Conservation (phyloP, 225 moss, liverwort and hornwort genomes). For the Straminergon stramineum region DNA sequence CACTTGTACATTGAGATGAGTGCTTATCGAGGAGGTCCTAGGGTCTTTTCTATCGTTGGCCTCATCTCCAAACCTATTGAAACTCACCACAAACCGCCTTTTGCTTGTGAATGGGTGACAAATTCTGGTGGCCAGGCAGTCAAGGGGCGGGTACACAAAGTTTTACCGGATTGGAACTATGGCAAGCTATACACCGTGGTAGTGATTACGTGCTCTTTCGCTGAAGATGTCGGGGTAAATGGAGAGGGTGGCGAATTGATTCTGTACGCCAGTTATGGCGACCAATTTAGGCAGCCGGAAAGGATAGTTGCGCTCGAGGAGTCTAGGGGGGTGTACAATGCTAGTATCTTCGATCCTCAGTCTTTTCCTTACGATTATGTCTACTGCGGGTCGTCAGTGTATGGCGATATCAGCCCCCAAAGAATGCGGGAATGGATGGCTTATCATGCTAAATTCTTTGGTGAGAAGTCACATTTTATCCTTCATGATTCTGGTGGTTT, state of each 20-base stretch:
- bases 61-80: conserved; percentile 18
- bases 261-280: conserved; percentile 26
- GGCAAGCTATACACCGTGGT: conserved; percentile 40
- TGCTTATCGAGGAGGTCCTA: conserved; percentile 32
- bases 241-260: conserved; percentile 27
- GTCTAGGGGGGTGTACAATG: conserved; percentile 12
- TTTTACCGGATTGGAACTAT: conserved; percentile 28
- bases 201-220: conserved; percentile 26
- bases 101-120: conserved; percentile 30
- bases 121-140: background rate
- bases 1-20: conserved; percentile 42
- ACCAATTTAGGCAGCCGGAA: conserved; percentile 19
- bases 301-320: conserved; percentile 19
- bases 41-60: conserved; percentile 27
- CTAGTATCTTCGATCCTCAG: conserved; percentile 15
- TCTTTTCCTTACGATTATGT: conserved; percentile 29
- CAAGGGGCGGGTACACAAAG: background rate
- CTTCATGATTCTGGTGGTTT: conserved; percentile 45
- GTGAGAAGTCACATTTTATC: conserved; percentile 32
- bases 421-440: conserved; percentile 53
- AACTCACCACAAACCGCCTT: conserved; percentile 15
- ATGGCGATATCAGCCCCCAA: conserved; percentile 34
- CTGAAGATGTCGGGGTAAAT: conserved; percentile 22
- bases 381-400: conserved; percentile 41
- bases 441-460: conserved; percentile 38